Percentiles rank a stretch among this genome's conserved stretches.
Conservation (phyloP, 306 rosid species). For the Acacia melanoxylon region DNA sequence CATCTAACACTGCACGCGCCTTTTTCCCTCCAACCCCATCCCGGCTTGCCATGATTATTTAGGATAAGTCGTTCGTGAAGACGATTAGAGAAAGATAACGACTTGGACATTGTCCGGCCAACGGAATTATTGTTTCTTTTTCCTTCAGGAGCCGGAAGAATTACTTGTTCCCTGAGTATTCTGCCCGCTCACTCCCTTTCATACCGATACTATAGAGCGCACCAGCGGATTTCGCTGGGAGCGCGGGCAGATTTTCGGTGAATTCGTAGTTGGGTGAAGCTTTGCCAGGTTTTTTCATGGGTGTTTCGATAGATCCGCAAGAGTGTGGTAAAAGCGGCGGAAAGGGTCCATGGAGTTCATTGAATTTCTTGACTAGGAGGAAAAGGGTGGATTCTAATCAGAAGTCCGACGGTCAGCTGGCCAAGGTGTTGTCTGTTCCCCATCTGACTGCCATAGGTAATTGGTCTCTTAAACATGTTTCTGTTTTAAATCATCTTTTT, state of each 20-base stretch:
- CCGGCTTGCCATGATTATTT: not conserved
- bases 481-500: constrained; percentile 9
- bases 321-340: constrained; percentile 34
- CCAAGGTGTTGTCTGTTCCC: constrained; percentile 73
- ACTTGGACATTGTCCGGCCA: not conserved
- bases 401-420: constrained; percentile 49
- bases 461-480: not conserved
- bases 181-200: constrained; percentile 26
- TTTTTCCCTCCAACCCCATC: not conserved
- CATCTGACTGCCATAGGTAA: constrained; percentile 84
- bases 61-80: not conserved
- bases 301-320: constrained; percentile 46
- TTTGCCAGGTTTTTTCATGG: constrained; percentile 46
- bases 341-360: constrained; percentile 45
- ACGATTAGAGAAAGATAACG: not conserved
- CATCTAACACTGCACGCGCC: too few species aligned
- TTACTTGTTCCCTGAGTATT: constrained; percentile 6
- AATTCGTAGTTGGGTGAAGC: not conserved
- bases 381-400: constrained; percentile 72
- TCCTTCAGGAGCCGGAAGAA: constrained; percentile 6
- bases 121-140: not conserved
- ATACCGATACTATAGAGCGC: not conserved
- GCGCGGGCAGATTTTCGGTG: constrained; percentile 22
- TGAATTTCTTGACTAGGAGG: constrained; percentile 59
- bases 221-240: constrained; percentile 4